Conservation (phyloP, 306 rosid species). For the Trifolium dubium region DNA sequence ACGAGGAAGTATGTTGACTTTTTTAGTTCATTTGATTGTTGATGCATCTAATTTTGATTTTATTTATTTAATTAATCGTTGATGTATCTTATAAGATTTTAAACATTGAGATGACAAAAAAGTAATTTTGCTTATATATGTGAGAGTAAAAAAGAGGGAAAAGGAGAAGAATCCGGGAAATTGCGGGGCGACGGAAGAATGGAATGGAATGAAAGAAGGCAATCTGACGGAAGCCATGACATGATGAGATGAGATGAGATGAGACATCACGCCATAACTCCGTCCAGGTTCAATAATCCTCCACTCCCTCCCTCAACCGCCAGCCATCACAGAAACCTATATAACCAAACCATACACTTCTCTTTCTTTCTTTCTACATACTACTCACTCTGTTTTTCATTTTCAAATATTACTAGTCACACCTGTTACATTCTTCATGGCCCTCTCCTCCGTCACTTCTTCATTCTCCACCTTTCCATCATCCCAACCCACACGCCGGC, state of each 20-base stretch:
- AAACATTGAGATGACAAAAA: too few species aligned
- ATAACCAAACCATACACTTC: too few species aligned
- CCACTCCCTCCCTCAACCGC: conserved; percentile 2
- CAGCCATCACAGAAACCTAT: background rate
- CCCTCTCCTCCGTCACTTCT: conserved; percentile 59
- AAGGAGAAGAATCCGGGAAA: background rate
- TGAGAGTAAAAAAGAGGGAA: background rate
- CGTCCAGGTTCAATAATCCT: conserved; percentile 61
- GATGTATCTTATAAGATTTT: too few species aligned
- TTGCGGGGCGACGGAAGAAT: background rate
- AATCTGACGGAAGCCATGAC: conserved; percentile 48
- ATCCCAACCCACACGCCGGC: conserved; percentile 40
- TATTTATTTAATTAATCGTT: too few species aligned
- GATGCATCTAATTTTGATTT: too few species aligned
- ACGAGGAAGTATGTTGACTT: too few species aligned
- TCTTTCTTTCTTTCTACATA: too few species aligned
- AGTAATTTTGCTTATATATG: too few species aligned
- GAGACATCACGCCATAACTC: background rate
- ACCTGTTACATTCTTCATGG: conserved; percentile 42
- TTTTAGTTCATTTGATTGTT: too few species aligned
- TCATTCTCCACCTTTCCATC: conserved; percentile 51
- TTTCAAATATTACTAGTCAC: background rate
- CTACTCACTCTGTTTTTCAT: too few species aligned
- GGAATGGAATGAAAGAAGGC: background rate
- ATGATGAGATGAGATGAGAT: too few species aligned